These are phyloP conservation scores for Clonostachys byssicola DNA, from an alignment of 2,329 filamentous ascomycete species.

Conservation along the genomic window DNA sequence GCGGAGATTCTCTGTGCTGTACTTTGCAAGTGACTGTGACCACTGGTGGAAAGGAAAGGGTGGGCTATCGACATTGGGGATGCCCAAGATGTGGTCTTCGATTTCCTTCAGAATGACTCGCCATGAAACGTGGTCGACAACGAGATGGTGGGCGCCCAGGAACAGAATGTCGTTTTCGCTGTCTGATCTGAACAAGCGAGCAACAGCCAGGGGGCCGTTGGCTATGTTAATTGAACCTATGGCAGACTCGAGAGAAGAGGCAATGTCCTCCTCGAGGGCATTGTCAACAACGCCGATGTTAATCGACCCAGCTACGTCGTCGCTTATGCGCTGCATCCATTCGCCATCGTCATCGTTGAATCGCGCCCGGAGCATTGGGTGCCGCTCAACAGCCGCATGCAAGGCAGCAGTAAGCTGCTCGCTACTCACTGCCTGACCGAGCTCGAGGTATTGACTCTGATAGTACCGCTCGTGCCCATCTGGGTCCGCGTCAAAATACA, in stretches of 20 bases:
- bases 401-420: constrained; percentile 1
- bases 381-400: constrained; percentile 2
- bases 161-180: constrained; percentile 16
- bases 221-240: too few species aligned
- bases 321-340: constrained; percentile 4
- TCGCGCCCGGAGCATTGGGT: constrained; percentile 9
- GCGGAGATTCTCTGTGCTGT: too few species aligned
- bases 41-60: constrained; percentile 27
- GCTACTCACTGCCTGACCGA: not conserved
- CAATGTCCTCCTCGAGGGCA: too few species aligned
- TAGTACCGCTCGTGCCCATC: constrained; percentile 3
- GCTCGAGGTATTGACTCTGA: constrained; percentile 7
- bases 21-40: constrained; percentile 7
- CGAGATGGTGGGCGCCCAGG: constrained; percentile 27
- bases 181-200: too few species aligned
- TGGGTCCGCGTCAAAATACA: constrained; percentile 1
- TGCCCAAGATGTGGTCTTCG: constrained; percentile 27
- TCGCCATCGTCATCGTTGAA: constrained; percentile 2
- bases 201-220: too few species aligned
- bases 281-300: not conserved
- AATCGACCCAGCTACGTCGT: not conserved
- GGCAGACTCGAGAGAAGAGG: too few species aligned
- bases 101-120: constrained; percentile 35
- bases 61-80: not conserved
- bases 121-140: constrained; percentile 43